Evolutionary conservation across 305 asterid genomes (phyloP).

Genomic region (Plantago lanceolata): DNA sequence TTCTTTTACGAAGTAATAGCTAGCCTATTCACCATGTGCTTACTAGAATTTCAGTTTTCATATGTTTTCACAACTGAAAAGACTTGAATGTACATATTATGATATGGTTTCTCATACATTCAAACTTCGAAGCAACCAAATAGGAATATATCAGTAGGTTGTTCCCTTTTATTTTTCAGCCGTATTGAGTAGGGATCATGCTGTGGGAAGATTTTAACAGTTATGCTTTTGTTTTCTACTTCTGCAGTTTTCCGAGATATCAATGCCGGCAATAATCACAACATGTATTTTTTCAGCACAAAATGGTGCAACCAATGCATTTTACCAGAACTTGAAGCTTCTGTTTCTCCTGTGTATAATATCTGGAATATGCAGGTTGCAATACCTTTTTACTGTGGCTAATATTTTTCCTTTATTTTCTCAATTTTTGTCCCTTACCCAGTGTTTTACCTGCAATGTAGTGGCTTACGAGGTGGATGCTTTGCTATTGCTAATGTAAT

Average conservation of each 20-base stretch:
- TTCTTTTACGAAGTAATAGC: neutral
- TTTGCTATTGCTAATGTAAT: slow-evolving; percentile 55
- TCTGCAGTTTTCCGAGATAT: slow-evolving; percentile 50
- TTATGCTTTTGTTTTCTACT: neutral
- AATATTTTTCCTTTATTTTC: neutral
- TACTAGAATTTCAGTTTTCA: neutral
- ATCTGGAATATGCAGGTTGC: slow-evolving; percentile 60
- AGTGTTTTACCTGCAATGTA: slow-evolving; percentile 30
- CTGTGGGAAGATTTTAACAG: slow-evolving; percentile 8
- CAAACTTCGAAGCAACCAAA: neutral
- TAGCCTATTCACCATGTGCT: neutral
- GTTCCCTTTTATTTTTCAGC: neutral
- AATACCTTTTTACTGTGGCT: neutral
- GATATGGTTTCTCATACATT: too few relatives aligned
- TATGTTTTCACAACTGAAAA: neutral
- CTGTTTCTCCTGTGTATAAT: slow-evolving; percentile 39
- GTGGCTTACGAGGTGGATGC: slow-evolving; percentile 63
- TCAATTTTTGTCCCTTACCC: slow-evolving; percentile 7
- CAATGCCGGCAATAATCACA: slow-evolving; percentile 55
- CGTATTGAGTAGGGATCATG: neutral
- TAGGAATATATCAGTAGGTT: neutral
- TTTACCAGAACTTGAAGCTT: slow-evolving; percentile 33
- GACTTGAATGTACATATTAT: too few relatives aligned
- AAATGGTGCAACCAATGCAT: slow-evolving; percentile 41
- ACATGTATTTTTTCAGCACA: slow-evolving; percentile 56